Percentiles rank a stretch among this genome's conserved stretches.
Evolutionary conservation across 345 rosid genomes (phyloP).

Genomic region (Ailanthus altissimus): DNA sequence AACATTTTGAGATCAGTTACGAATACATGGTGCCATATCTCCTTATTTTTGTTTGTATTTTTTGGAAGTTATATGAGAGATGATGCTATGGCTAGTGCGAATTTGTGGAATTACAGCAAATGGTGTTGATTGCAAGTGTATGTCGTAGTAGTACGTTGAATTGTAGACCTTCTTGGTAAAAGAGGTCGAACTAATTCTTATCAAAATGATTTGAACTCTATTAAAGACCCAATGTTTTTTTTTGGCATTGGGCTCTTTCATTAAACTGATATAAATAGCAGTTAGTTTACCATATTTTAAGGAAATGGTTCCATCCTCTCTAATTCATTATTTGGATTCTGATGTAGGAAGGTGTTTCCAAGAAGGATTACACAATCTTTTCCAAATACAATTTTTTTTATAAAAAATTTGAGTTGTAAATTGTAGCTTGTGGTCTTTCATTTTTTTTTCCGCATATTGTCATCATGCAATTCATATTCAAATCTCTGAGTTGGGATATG

Average conservation of each 20-base stretch:
- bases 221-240: no score
- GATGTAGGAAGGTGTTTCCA: no score
- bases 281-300: no score
- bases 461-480: background rate
- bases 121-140: background rate
- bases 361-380: no score
- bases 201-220: no score
- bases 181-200: no score
- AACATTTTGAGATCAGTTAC: background rate
- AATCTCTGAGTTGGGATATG: background rate
- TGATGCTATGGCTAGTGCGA: background rate
- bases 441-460: background rate
- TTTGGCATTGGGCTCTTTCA: no score
- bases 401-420: background rate
- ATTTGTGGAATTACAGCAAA: background rate
- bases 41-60: background rate
- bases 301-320: no score
- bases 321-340: no score
- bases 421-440: constrained; percentile 12
- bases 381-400: no score
- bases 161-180: no score
- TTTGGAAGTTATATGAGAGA: constrained; percentile 1
- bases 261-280: no score
- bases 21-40: background rate
- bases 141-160: background rate